A percentile compares a stretch with the other conserved stretches of the same genome.
Evolutionary conservation across 1,284 basidiomycete species (phyloP).

Genomic region (Lentinus polychrous): DNA sequence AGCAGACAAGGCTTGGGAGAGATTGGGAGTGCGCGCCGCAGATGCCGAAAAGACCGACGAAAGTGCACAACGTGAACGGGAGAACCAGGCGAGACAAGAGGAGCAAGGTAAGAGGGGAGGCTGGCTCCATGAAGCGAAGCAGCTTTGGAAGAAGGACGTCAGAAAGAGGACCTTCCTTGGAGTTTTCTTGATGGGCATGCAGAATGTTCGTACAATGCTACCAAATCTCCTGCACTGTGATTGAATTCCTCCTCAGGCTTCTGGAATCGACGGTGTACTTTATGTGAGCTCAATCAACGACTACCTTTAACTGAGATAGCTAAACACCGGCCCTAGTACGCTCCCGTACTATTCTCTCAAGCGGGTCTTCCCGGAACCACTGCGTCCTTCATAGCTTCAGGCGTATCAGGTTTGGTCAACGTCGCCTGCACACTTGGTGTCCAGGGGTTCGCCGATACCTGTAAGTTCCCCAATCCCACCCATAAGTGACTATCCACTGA

Average conservation of each 20-base stretch:
- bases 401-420: slow-evolving; percentile 43
- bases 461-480: slow-evolving; percentile 14
- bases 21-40: slow-evolving; percentile 24
- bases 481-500: background rate
- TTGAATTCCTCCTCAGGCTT: slow-evolving; percentile 13
- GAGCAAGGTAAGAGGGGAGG: slow-evolving; percentile 11
- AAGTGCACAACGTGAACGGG: slow-evolving; percentile 17
- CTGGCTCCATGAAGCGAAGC: slow-evolving; percentile 14
- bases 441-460: slow-evolving; percentile 37
- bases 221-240: background rate
- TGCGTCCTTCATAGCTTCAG: slow-evolving; percentile 45
- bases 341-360: slow-evolving; percentile 44
- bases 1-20: slow-evolving; percentile 27
- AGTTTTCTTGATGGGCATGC: slow-evolving; percentile 39
- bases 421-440: slow-evolving; percentile 35
- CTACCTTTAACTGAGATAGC: background rate
- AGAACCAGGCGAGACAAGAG: background rate
- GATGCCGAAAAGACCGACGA: slow-evolving; percentile 26
- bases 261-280: slow-evolving; percentile 33
- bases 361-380: slow-evolving; percentile 38
- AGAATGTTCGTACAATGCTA: slow-evolving; percentile 26
- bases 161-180: slow-evolving; percentile 35
- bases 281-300: slow-evolving; percentile 15
- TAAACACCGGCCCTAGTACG: slow-evolving; percentile 29
- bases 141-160: slow-evolving; percentile 26